Evolutionary conservation across 148 eudicot species (phyloP).

Genomic region (Talinum fruticosum): DNA sequence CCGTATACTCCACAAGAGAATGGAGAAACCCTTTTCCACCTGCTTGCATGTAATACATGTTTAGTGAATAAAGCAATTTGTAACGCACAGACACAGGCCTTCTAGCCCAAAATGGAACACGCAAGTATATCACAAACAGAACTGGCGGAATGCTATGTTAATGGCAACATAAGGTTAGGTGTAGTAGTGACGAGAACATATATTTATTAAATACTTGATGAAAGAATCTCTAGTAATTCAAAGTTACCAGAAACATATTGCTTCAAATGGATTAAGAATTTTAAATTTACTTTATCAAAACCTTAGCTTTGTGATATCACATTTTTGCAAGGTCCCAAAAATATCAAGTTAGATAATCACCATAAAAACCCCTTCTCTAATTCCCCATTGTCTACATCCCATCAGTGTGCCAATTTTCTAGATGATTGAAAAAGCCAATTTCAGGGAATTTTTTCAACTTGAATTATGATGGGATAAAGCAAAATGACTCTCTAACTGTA

Average conservation of each 20-base stretch:
- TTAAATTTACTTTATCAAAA: background rate
- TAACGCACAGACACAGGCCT: background rate
- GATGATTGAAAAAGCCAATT: too few species aligned
- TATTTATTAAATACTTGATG: background rate
- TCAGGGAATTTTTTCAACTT: too few species aligned
- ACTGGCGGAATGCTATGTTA: background rate
- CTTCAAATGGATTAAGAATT: background rate
- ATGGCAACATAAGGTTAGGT: background rate
- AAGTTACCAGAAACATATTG: background rate
- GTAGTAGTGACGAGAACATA: background rate
- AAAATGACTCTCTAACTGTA: too few species aligned
- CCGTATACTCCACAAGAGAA: slow-evolving; percentile 11
- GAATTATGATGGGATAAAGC: too few species aligned
- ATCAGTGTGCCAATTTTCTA: background rate
- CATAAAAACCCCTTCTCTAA: background rate
- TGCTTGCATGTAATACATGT: background rate
- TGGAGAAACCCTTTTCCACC: slow-evolving; percentile 4
- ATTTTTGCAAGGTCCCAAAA: background rate
- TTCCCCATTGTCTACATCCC: background rate
- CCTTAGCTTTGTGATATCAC: background rate
- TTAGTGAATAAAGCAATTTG: background rate
- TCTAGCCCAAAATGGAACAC: background rate
- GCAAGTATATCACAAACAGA: background rate
- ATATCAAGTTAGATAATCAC: background rate
- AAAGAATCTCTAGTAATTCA: background rate